Conservation (phyloP, 176 grass and related monocot species). For the Oryza coarctata region DNA sequence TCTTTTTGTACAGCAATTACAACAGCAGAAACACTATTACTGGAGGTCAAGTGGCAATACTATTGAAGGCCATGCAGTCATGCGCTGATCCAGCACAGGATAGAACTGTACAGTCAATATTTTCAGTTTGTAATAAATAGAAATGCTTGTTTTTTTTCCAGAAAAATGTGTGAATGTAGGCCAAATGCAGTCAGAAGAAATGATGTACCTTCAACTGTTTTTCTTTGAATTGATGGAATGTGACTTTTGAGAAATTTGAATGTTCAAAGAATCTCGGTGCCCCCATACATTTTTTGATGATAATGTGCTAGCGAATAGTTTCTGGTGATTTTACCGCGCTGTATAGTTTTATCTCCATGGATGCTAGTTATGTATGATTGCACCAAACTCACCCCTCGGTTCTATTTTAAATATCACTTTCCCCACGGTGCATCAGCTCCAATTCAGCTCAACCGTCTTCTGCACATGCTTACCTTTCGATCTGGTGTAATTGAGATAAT, state of each 20-base stretch:
- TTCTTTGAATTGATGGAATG: neutral
- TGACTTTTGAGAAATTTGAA: neutral
- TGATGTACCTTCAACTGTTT: too few species aligned
- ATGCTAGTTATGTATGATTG: too few species aligned
- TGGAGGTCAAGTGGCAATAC: neutral
- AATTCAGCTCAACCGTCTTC: too few species aligned
- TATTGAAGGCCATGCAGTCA: neutral
- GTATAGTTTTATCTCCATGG: too few species aligned
- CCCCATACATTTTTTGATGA: neutral
- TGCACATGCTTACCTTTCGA: neutral
- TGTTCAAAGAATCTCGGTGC: neutral
- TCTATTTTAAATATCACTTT: too few species aligned
- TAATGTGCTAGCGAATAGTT: neutral
- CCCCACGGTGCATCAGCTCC: too few species aligned
- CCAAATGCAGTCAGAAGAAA: neutral
- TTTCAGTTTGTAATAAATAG: conserved; percentile 3
- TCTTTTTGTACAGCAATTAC: neutral
- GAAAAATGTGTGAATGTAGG: neutral
- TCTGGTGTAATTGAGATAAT: too few species aligned
- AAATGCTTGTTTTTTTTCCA: neutral
- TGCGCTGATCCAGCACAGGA: neutral
- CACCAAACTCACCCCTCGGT: too few species aligned
- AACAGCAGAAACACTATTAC: neutral
- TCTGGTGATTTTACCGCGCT: neutral
- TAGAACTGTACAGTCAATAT: neutral